Evolutionary conservation across 2,329 filamentous ascomycete species (phyloP).

Genomic region (Onygena corvina): DNA sequence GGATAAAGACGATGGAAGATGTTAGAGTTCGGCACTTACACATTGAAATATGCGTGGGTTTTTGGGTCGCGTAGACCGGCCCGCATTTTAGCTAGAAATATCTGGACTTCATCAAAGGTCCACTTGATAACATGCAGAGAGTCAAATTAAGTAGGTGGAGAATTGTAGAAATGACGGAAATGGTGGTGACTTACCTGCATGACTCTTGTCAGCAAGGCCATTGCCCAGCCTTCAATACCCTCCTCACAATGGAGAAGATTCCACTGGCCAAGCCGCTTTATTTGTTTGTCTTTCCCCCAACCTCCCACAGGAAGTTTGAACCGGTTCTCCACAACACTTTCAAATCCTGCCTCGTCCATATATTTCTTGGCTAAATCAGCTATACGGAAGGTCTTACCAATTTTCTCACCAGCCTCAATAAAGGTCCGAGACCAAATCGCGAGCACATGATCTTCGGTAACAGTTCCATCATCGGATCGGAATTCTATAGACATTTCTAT

Average conservation of each 20-base stretch:
- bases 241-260: constrained; percentile 10
- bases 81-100: constrained; percentile 20
- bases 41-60: constrained; percentile 17
- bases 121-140: constrained; percentile 13
- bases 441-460: constrained; percentile 20
- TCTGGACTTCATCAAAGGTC: constrained; percentile 19
- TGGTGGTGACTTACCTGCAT: constrained; percentile 4
- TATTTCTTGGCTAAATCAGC: constrained; percentile 18
- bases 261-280: constrained; percentile 10
- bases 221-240: constrained; percentile 16
- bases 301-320: constrained; percentile 24
- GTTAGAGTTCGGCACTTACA: neutral
- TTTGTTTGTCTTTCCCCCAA: constrained; percentile 18
- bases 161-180: constrained; percentile 15
- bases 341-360: constrained; percentile 23
- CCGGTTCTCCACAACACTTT: constrained; percentile 21
- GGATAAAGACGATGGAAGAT: neutral
- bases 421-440: constrained; percentile 20
- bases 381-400: constrained; percentile 23
- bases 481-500: constrained; percentile 21
- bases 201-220: constrained; percentile 10
- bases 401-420: constrained; percentile 22
- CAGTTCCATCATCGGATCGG: constrained; percentile 18
- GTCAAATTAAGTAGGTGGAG: neutral
- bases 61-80: constrained; percentile 16